Evolutionary conservation across 2,329 filamentous ascomycete genomes (phyloP), one percentile per base, ranked within the genome.

Genomic region (Penicillium sp.): DNA sequence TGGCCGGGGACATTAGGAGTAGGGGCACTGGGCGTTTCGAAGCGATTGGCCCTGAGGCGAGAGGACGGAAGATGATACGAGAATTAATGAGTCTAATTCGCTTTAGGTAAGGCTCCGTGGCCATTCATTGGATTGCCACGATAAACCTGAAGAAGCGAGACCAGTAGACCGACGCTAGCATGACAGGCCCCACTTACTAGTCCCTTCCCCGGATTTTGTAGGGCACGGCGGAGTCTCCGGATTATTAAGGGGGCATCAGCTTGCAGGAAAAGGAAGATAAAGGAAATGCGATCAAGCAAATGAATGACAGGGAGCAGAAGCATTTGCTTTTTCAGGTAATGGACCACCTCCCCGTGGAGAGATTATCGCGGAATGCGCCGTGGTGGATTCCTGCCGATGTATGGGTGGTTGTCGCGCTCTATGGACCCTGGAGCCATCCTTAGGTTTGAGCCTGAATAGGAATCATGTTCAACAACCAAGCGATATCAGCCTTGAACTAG

Each of bases 151-250:
- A 44, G 48, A 52, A 52, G 41, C 48, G 48, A 52, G 22, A 8
- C 35, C 22, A 24, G 10, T 39, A 47, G 19, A 43, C 29, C 7
- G 48, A 19, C 41, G 43, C 48, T 56, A 51, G 21, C 11, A 11
- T 13, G 19, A 31, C 29, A 41, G 19, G 33, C 53, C 48, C 53
- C 53, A 44, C 53, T 47, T 5, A 27, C 27, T 51, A 31, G 39
- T 27, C 26, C 31, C 29, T 56, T 52, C 53, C 53, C 53, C 53
- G 33, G 53, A 56, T 52, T 56, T 4, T 56, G 13, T 50, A 52
- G 27, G 53, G 37, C 53, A 51, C 48, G 45, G 53, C 14, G 16
- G 21, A 14, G 22, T n/a, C 43, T 37, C 22, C 37, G 41, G 35
- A 39, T 19, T 39, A 10, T 19, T 19, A 9, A 8, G 5, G 35